Conservation (phyloP, 108 stramenopile species). For the Aureococcus anophagefferens region DNA sequence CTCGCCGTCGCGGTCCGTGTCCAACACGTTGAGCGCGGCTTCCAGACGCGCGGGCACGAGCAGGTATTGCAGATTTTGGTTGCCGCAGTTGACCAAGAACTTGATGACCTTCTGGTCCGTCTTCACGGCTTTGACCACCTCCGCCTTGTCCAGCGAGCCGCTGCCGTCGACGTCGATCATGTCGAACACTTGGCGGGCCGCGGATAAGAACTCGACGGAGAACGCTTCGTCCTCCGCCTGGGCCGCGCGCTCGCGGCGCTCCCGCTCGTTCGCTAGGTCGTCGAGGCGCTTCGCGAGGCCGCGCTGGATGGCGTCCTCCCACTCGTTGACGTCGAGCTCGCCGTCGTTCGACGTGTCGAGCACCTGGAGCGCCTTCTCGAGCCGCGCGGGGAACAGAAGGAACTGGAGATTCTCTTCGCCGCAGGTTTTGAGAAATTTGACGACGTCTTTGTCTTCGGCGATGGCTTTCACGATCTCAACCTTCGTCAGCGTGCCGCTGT, state of each 20-base stretch:
- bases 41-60: neutral
- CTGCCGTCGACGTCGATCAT: neutral
- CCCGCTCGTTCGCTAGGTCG: neutral
- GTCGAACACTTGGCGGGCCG: neutral
- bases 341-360: neutral
- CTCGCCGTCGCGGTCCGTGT: neutral
- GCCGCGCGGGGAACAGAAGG: neutral
- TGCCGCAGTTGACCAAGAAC: neutral
- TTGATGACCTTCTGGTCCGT: neutral
- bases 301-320: neutral
- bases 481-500: neutral
- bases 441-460: neutral
- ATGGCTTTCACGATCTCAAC: neutral
- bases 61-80: neutral
- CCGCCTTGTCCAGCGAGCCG: neutral
- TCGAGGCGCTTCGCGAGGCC: neutral
- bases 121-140: neutral
- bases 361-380: neutral
- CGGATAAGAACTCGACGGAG: neutral
- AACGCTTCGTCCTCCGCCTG: neutral
- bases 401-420: neutral
- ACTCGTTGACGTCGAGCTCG: neutral
- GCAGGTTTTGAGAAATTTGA: neutral
- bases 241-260: neutral
- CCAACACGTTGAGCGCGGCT: neutral